These are phyloP conservation scores for Monotropa hypopitys DNA, from an alignment of 179 eudicot genomes.

Conservation along the genomic window DNA sequence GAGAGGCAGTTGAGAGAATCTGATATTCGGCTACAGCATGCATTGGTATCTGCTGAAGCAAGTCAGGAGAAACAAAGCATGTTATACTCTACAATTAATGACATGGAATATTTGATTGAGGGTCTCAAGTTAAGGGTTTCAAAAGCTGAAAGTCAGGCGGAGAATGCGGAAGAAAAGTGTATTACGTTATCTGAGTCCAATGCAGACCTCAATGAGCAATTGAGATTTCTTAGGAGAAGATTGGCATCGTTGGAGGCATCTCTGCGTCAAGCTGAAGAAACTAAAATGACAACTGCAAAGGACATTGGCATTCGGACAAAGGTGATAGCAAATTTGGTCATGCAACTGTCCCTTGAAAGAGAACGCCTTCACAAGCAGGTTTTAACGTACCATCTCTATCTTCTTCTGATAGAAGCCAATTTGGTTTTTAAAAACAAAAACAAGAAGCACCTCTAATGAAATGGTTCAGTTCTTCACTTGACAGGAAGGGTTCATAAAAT, in stretches of 20 bases:
- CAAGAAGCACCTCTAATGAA: neutral
- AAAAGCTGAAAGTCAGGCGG: slow-evolving; percentile 51
- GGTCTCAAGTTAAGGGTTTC: slow-evolving; percentile 49
- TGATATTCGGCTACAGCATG: slow-evolving; percentile 48
- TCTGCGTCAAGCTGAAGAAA: slow-evolving; percentile 54
- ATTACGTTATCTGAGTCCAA: slow-evolving; percentile 53
- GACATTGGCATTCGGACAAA: slow-evolving; percentile 49
- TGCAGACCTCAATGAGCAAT: slow-evolving; percentile 48
- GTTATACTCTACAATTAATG: slow-evolving; percentile 46
- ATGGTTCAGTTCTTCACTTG: neutral
- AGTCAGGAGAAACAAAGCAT: slow-evolving; percentile 59
- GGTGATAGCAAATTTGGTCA: slow-evolving; percentile 57
- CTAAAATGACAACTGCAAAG: slow-evolving; percentile 54
- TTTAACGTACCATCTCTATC: neutral
- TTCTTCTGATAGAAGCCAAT: neutral
- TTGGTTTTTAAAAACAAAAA: neutral
- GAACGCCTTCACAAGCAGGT: slow-evolving; percentile 87
- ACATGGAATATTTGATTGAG: slow-evolving; percentile 68
- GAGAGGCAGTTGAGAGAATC: slow-evolving; percentile 52
- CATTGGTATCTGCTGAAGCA: slow-evolving; percentile 63
- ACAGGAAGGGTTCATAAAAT: neutral
- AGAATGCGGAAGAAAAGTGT: slow-evolving; percentile 60
- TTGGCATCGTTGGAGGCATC: slow-evolving; percentile 53
- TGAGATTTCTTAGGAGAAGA: slow-evolving; percentile 38
- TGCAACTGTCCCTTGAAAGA: slow-evolving; percentile 79